Evolutionary conservation across 1,139 yeast genomes (phyloP), one percentile per base, ranked within the genome.

Genomic region (Pichia sp.): DNA sequence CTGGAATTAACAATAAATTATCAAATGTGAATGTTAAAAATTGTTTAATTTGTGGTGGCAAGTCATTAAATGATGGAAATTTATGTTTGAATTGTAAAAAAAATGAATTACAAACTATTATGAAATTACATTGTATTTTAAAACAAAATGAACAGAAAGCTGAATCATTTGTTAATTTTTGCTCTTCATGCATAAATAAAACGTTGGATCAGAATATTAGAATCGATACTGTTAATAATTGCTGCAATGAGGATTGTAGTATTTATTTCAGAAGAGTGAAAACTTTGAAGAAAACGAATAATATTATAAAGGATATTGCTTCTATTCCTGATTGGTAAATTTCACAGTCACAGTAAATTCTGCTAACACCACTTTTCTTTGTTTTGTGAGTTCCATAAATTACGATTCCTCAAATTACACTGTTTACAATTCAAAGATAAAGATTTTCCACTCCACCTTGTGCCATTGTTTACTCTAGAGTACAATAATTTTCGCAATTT

Each of bases 181-280:
- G 63, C 35, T 35, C 47, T 17, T 41, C 34, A 1, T 60, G 64
- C 38, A 38, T 55, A 2, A 37, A 34, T 18, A 39, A 36, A 3
- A 38, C 34, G 12, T 31, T 52, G 14, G 35, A 23, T 24, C 43
- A 40, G 41, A 42, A 31, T 17, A 36, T 35, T 17, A 40, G 9
- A 7, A 42, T 39, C 10, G 40, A 39, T 3, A 42, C 51, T 0
- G 52, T 50, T 0, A 24, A 38, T 6, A 25, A 49, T 3, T 72
- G 77, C 47, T 50, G 48, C 2, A 68, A 71, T 28, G 63, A 62
- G 17, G 76, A 71, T 49, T 72, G 77, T 44, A 61, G 69, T 2
- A 51, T 68, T 14, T 70, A 56, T 45, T 71, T 61, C 49, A 59
- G 67, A 20, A 51, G 73, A 12, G 49, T 55, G 10, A 57, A 63